Conservation (phyloP, 257 asterid species). For the Solanum megistacrolobum region DNA sequence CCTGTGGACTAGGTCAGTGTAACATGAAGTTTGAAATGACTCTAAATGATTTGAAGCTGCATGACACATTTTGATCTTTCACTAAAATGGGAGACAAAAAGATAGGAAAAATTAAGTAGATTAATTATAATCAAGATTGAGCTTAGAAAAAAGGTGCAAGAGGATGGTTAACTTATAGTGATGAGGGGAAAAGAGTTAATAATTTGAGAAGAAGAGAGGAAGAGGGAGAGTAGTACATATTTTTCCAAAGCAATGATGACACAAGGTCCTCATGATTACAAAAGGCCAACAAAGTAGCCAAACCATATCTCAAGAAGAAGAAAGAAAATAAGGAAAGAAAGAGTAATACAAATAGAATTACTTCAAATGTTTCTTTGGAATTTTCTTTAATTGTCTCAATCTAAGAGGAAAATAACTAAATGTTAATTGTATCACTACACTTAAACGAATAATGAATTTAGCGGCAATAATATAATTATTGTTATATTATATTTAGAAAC, state of each 20-base stretch:
- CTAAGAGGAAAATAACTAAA: conserved; percentile 10
- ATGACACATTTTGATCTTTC: neutral
- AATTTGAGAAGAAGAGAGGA: neutral
- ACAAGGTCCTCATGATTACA: conserved; percentile 19
- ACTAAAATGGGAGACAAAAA: neutral
- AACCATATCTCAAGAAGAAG: conserved; percentile 1
- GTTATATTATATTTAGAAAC: too few relatives aligned
- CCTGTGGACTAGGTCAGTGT: neutral
- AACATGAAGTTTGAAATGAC: neutral
- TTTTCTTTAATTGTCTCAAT: neutral
- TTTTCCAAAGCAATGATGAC: conserved; percentile 26
- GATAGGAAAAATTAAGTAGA: neutral
- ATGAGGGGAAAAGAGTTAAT: neutral
- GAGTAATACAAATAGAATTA: neutral
- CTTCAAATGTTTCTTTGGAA: neutral
- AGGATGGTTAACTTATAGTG: neutral
- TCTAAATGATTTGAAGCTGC: neutral
- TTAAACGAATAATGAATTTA: too few relatives aligned
- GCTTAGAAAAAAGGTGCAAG: neutral
- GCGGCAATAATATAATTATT: too few relatives aligned
- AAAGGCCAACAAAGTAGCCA: conserved; percentile 4
- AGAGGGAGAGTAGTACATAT: neutral
- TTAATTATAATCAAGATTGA: neutral
- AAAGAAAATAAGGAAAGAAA: neutral
- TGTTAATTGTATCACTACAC: neutral